Evolutionary conservation across 1,284 basidiomycete genomes (phyloP), one percentile per base, ranked within the genome.

Genomic region (Volvariella volvacea): DNA sequence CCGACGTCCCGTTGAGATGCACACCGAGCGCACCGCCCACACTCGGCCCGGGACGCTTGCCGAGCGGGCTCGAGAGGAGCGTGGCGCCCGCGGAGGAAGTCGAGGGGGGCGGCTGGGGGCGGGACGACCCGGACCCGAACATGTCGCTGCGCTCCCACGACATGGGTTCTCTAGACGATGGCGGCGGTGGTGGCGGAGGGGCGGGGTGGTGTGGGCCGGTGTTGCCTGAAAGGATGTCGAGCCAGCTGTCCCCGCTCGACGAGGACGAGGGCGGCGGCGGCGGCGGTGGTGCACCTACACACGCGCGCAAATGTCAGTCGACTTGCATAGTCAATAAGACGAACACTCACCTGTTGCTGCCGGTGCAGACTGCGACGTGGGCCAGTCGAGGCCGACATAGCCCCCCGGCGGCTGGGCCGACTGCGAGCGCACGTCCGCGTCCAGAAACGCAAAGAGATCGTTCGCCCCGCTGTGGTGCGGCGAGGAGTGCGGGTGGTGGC

Each of bases 141-240:
- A 28, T 28, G 25, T 28, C 43, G 19, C n/a, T 20, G 1, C 43
- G 37, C 31, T 44, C 43, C 43, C 43, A 44, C 4, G 43, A 44
- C 43, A 44, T 44, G 10, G 44, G 22, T 15, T 39, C 38, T 22
- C 44, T 30, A 21, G 38, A 15, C 19, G 44, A 19, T 25, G 17
- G 19, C 8, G 38, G 10, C 6, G 38, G 16, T 22, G 38, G n/a
- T 10, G 39, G 39, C 16, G 32, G 20, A 3, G 15, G 39, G 3
- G 39, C 33, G n/a, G 22, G 33, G 30, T 15, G 15, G 15, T 21
- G 33, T 9, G 22, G 33, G 10, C 39, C 19, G 31, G 15, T 41
- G n/a, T 22, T 41, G 12, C 40, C 45, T 14, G 45, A 46, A 17
- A 46, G 36, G 37, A 46, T 41, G 33, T 46, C 45, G 10, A 46